Evolutionary conservation across 495 filamentous ascomycete genomes (phyloP).

Genomic region (Penicillium bialowiezense): DNA sequence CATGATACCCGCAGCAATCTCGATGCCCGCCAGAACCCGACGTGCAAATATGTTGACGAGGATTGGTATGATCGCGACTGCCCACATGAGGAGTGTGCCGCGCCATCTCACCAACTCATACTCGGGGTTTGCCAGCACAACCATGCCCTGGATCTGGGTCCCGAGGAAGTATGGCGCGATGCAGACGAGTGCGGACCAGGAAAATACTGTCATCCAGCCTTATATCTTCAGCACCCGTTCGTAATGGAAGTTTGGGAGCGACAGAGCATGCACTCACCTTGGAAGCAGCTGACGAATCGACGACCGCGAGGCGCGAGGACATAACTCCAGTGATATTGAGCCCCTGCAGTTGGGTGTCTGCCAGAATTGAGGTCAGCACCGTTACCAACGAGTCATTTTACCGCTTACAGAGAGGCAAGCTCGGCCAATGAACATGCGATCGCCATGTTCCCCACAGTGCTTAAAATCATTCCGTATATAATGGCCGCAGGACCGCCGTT

Average conservation of each 20-base stretch:
- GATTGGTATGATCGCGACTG: constrained; percentile 35
- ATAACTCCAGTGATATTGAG: constrained; percentile 48
- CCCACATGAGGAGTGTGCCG: constrained; percentile 49
- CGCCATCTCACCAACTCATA: constrained; percentile 46
- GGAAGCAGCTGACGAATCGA: constrained; percentile 43
- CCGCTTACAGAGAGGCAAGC: constrained; percentile 36
- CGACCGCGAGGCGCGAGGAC: constrained; percentile 38
- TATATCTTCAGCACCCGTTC: constrained; percentile 2
- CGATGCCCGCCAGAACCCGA: constrained; percentile 44
- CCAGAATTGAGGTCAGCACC: constrained; percentile 5
- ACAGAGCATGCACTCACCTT: constrained; percentile 31
- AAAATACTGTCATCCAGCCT: constrained; percentile 39
- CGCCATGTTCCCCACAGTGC: constrained; percentile 22
- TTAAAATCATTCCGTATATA: constrained; percentile 30
- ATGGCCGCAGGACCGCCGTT: constrained; percentile 31
- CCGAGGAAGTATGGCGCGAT: constrained; percentile 49
- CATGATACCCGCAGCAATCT: constrained; percentile 45
- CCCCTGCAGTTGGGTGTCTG: constrained; percentile 34
- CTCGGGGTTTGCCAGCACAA: constrained; percentile 39
- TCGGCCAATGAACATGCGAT: constrained; percentile 30
- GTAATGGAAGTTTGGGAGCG: constrained; percentile 22
- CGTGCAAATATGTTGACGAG: constrained; percentile 44
- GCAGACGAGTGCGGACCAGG: constrained; percentile 41
- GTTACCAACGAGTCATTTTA: not conserved
- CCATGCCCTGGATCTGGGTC: constrained; percentile 44